phyloP scores from a whole-genome alignment of 768 basidiomycete species.

The Boletus subparvulus region DNA sequence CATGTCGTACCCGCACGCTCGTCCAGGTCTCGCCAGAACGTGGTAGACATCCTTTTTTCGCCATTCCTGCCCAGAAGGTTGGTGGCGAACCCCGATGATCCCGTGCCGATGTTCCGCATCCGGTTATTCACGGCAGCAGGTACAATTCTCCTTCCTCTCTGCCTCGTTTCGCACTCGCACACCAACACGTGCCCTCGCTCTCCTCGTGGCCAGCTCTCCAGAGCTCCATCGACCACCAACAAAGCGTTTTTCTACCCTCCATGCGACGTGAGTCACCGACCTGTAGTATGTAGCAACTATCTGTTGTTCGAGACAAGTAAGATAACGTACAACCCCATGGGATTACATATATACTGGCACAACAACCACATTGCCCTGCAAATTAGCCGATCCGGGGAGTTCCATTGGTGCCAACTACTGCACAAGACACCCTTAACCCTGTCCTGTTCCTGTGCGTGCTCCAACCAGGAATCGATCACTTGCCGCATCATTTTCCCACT shows the following conservation, averaged over 20 bases:
- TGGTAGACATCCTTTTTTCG: constrained; percentile 13
- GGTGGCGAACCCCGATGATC: constrained; percentile 13
- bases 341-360: not conserved
- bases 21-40: constrained; percentile 17
- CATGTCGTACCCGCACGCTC: constrained; percentile 20
- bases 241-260: not conserved
- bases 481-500: constrained; percentile 15
- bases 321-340: not conserved
- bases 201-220: not conserved
- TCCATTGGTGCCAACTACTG: constrained; percentile 5
- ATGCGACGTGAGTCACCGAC: not conserved
- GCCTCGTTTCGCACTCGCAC: constrained; percentile 2
- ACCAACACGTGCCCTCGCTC: not conserved
- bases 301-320: not conserved
- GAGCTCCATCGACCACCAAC: not conserved
- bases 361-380: constrained; percentile 6
- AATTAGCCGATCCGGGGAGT: constrained; percentile 22
- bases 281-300: no score
- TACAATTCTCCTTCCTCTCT: not conserved
- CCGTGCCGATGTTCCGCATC: constrained; percentile 25
- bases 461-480: constrained; percentile 9
- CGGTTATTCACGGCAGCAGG: constrained; percentile 16
- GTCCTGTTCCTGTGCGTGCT: constrained; percentile 22
- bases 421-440: constrained; percentile 22
- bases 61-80: constrained; percentile 8